Base-by-base conservation (phyloP, 2,329 filamentous ascomycete species). In the Fusarium nisikadoi region DNA sequence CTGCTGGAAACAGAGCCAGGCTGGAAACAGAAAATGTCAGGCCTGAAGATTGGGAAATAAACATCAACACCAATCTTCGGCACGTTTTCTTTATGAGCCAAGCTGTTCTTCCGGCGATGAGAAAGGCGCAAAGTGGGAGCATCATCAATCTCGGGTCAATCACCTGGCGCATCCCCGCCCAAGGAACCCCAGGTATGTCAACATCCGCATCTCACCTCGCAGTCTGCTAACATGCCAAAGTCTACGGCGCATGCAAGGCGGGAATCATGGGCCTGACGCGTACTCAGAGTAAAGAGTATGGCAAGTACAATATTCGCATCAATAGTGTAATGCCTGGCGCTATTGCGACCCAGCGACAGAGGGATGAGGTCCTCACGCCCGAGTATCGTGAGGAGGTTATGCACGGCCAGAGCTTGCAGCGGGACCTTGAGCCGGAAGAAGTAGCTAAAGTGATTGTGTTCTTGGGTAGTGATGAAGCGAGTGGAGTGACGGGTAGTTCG, bases 71-170 rank as follows among this genome's bases (percentile, higher is more conserved):
- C 29, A 86, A 86, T 62, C 77, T 86, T 35, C 78, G 84, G 0
- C 85, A 86, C 43, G 70, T 76, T 5, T 81, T 97, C 41, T 87
- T 97, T 5, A 84, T 97, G 17, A 88, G 92, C 19, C 91, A 97
- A 81, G 92, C 92, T 3, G 87, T 89, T 0, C 81, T 90, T 23
- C 91, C 90, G 0, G 91, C 90, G 76, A 86, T 97, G 20, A 65
- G 53, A 35, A 33, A 55, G 16, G 66, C 64, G 0, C 41, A 70
- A 10, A 55, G 81, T 2, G 77, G 93, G 89, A 7, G 83, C 82
- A 83, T 90, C 70, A 80, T 89, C 72, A 88, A 87, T 79, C 77
- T 89, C 60, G 87, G 86, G 6, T 86, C 84, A 55, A 86, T 88
- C 41, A 85, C 83, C 33, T 85, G 85, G 62, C 79, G 82, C 6